phyloP scores from a whole-genome alignment of 148 eudicot species.

The Chenopodium formosanum region DNA sequence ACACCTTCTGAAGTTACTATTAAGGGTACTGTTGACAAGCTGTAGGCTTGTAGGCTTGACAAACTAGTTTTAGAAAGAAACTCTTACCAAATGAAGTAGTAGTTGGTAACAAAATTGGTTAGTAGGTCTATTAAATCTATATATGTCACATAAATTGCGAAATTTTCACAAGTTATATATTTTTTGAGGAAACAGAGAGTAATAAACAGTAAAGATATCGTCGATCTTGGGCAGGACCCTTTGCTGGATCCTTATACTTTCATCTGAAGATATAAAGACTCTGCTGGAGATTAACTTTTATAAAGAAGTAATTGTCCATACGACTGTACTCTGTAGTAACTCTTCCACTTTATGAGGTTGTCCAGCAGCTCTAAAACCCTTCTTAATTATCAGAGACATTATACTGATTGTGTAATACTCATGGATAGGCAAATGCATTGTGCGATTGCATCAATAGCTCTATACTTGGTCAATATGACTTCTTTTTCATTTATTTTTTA shows the following conservation, averaged over 20 bases:
- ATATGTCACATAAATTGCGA: too few relatives aligned
- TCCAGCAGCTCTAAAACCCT: neutral
- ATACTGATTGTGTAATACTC: neutral
- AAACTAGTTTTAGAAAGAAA: neutral
- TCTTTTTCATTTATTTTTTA: neutral
- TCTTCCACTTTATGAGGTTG: neutral
- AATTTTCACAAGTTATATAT: too few relatives aligned
- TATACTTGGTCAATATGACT: neutral
- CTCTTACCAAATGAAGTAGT: too few relatives aligned
- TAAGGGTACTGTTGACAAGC: neutral
- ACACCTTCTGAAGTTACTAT: too few relatives aligned
- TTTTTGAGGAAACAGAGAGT: neutral
- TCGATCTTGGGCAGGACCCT: neutral
- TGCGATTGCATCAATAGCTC: too few relatives aligned
- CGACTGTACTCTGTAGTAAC: too few relatives aligned
- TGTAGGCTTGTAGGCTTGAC: neutral
- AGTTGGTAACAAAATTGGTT: too few relatives aligned
- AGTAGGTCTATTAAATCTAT: too few relatives aligned
- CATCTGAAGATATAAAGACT: too few relatives aligned
- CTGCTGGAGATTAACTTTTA: neutral
- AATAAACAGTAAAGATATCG: neutral
- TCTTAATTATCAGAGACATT: neutral
- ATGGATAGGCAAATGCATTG: neutral
- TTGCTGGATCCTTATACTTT: neutral
- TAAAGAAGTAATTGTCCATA: neutral